Percentiles rank a stretch among this genome's conserved stretches.
Conservation (phyloP, 2,329 filamentous ascomycete genomes). For the Claviceps purpurea region DNA sequence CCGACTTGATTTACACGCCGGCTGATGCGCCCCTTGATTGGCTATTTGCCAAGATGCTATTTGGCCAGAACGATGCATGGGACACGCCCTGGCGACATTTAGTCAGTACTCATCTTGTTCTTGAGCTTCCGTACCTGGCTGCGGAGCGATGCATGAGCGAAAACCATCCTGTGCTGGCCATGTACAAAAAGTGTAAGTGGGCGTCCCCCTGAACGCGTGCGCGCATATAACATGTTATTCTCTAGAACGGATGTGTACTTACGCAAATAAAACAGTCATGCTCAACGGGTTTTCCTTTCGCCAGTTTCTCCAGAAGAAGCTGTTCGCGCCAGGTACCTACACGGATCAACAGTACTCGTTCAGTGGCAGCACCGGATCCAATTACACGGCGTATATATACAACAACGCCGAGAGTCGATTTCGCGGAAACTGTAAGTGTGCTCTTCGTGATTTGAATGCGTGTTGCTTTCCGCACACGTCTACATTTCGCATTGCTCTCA, state of each 20-base stretch:
- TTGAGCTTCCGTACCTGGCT: slow-evolving; percentile 29
- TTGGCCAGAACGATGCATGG: slow-evolving; percentile 34
- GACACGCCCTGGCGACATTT: slow-evolving; percentile 30
- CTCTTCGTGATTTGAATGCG: not conserved
- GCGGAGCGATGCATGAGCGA: slow-evolving; percentile 31
- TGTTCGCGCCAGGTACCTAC: not conserved
- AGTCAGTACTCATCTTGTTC: slow-evolving; percentile 27
- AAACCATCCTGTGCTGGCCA: slow-evolving; percentile 28
- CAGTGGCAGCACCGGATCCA: not conserved
- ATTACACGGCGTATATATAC: slow-evolving; percentile 1
- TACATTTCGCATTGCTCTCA: too few relatives aligned
- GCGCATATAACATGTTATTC: too few relatives aligned
- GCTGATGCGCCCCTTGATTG: slow-evolving; percentile 30
- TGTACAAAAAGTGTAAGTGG: not conserved
- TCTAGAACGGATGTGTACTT: not conserved
- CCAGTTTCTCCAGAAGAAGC: not conserved
- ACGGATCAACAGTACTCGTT: not conserved
- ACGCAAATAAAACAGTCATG: not conserved
- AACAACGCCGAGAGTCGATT: not conserved
- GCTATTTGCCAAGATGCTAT: slow-evolving; percentile 36
- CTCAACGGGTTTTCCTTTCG: slow-evolving; percentile 1
- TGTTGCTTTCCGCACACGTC: not conserved
- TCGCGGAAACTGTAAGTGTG: slow-evolving; percentile 1
- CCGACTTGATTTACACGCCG: slow-evolving; percentile 29
- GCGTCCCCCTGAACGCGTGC: too few relatives aligned